Evolutionary conservation across 1,284 basidiomycete species (phyloP).

Genomic region (Ustilago shanxiensis): DNA sequence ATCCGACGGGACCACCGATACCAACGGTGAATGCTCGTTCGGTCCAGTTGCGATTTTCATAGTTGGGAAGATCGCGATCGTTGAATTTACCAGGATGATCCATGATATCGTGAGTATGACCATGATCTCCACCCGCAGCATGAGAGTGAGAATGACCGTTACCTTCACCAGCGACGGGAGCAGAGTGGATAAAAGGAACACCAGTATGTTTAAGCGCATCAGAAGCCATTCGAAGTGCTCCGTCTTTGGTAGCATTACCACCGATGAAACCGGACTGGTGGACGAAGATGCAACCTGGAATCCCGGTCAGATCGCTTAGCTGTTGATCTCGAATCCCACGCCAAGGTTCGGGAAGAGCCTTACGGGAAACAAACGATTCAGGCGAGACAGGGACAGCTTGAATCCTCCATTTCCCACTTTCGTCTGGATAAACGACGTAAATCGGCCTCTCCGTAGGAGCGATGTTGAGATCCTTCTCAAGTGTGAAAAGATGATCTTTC

Average conservation of each 20-base stretch:
- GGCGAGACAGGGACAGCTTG: constrained; percentile 88
- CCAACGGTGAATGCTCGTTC: constrained; percentile 97
- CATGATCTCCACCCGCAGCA: constrained; percentile 53
- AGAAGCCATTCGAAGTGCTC: constrained; percentile 84
- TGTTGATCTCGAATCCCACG: constrained; percentile 88
- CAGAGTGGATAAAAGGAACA: constrained; percentile 34
- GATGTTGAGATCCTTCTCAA: constrained; percentile 75
- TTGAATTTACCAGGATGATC: constrained; percentile 82
- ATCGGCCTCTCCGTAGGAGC: constrained; percentile 73
- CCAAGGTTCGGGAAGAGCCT: constrained; percentile 92
- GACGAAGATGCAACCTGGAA: constrained; percentile 86
- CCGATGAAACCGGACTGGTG: constrained; percentile 97
- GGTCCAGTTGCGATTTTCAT: constrained; percentile 83
- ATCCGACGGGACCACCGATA: constrained; percentile 95
- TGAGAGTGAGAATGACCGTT: constrained; percentile 51
- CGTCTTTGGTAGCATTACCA: constrained; percentile 88
- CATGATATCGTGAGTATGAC: constrained; percentile 64
- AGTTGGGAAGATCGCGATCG: constrained; percentile 93
- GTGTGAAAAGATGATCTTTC: constrained; percentile 94
- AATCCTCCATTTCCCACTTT: constrained; percentile 85
- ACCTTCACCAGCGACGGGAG: constrained; percentile 10
- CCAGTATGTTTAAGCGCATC: constrained; percentile 73
- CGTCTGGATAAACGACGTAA: constrained; percentile 89
- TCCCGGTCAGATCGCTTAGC: constrained; percentile 80
- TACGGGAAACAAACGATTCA: constrained; percentile 89